phyloP scores from a whole-genome alignment of 768 basidiomycete species.

The Aureoboletus auriporus region DNA sequence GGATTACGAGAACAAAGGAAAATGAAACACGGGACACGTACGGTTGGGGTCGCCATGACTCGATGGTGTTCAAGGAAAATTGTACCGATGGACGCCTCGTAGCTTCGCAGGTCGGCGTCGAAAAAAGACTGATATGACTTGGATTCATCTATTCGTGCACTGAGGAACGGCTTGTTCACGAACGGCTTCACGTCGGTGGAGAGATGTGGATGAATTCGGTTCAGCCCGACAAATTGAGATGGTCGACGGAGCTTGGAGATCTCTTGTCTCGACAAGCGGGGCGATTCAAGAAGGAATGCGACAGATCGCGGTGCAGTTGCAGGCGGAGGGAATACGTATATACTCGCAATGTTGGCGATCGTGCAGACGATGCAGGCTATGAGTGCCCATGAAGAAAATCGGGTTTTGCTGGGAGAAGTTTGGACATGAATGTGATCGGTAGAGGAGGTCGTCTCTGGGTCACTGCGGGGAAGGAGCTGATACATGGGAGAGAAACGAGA shows the following conservation, averaged over 20 bases:
- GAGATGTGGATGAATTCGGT: slow-evolving; percentile 17
- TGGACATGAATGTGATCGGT: background rate
- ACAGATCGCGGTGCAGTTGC: background rate
- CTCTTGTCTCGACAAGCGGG: slow-evolving; percentile 6
- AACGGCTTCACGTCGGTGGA: slow-evolving; percentile 1
- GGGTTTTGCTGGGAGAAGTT: background rate
- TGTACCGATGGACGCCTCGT: background rate
- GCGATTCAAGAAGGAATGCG: slow-evolving; percentile 3
- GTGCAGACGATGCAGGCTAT: slow-evolving; percentile 4
- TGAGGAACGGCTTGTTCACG: slow-evolving; percentile 5
- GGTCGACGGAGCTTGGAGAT: slow-evolving; percentile 22
- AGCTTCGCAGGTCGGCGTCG: background rate
- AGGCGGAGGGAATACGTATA: slow-evolving; percentile 3
- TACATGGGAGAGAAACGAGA: background rate
- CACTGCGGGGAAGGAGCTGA: slow-evolving; percentile 2
- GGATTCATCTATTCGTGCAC: slow-evolving; percentile 1
- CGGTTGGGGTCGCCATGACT: slow-evolving; percentile 1
- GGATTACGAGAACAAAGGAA: too few relatives aligned
- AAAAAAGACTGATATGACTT: background rate
- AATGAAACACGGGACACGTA: background rate
- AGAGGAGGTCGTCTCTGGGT: background rate
- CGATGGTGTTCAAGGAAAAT: slow-evolving; percentile 1
- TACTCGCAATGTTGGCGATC: slow-evolving; percentile 3
- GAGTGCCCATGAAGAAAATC: slow-evolving; percentile 1
- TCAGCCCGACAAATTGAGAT: slow-evolving; percentile 28